Evolutionary conservation across 176 grass and related monocot genomes (phyloP), one percentile per base, ranked within the genome.

Genomic region (Phragmites australis): DNA sequence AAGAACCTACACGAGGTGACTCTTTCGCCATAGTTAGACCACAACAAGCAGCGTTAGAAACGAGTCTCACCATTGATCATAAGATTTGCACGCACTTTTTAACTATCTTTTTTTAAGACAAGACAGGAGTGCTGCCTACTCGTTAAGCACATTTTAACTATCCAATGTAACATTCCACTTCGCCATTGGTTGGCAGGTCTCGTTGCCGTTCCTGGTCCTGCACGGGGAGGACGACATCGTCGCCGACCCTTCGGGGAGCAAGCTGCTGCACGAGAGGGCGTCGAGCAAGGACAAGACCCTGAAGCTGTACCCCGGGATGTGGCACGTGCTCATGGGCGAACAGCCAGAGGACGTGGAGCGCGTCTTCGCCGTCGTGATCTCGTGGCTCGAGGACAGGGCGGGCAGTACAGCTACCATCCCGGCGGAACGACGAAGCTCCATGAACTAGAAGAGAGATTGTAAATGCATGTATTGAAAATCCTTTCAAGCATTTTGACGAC

Each of bases 221-320:
- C 93, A 93, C n/a, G 93, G 90, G 6, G 91, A 81, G 3, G 88
- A 77, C 50, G 86, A 97, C 76, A 37, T 64, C 11, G 83, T 85
- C 7, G 85, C 44, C 0, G 85, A 97, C 25, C 90, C 90, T 4
- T 72, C 19, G 3, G 86, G 83, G 30, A 97, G 93, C 83, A 84
- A 82, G 68, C 46, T 82, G 56, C 65, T 97, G 46, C 75, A 93
- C 34, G 83, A 97, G 57, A 71, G 85, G 65, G 93, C 90, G 21
- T 81, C 71, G 1, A 93, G 90, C 68, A 54, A 71, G 48, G 93
- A 97, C 60, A 97, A 91, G 65, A 87, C 83, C 1, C 75, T 97
- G 44, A 97, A 92, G 82, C 22, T 96, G 25, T 95, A 95, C 54
- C 79, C 93, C 3, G 83, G 93, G 66, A 93, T 93, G 90, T 93